phyloP scores from a whole-genome alignment of 805 yeast genomes.

The Zygoascus flipseniorum region DNA sequence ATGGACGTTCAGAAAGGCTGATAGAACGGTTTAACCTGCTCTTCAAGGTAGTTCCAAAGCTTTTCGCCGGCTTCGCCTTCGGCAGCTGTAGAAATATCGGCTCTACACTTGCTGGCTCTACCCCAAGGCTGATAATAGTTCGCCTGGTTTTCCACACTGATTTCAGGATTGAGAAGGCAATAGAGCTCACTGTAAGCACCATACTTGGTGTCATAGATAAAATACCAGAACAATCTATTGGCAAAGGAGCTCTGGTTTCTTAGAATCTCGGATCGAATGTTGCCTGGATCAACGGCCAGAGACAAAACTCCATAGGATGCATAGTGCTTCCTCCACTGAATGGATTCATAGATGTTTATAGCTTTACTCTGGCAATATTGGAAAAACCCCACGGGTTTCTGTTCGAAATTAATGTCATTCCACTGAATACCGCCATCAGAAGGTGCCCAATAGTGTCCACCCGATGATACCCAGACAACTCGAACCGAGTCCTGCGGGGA shows the following conservation, averaged over 20 bases:
- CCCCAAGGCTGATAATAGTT: constrained; percentile 39
- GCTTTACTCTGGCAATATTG: constrained; percentile 40
- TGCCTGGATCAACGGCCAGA: background rate
- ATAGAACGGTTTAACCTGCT: constrained; percentile 8
- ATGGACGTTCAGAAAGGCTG: constrained; percentile 19
- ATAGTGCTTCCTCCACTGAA: constrained; percentile 29
- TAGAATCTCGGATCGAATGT: background rate
- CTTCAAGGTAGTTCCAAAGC: constrained; percentile 32
- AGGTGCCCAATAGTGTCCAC: background rate
- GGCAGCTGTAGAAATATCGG: constrained; percentile 30
- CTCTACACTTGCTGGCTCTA: constrained; percentile 28
- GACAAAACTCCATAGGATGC: constrained; percentile 17
- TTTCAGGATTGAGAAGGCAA: constrained; percentile 35
- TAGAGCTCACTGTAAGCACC: constrained; percentile 41
- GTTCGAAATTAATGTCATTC: constrained; percentile 9
- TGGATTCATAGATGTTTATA: constrained; percentile 30
- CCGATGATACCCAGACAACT: constrained; percentile 34
- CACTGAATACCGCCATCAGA: background rate
- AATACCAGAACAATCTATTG: constrained; percentile 9
- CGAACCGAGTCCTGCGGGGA: constrained; percentile 29
- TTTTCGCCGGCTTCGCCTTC: constrained; percentile 26
- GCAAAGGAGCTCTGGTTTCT: background rate
- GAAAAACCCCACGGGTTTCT: background rate
- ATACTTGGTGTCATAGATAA: constrained; percentile 18
- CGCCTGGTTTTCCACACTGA: constrained; percentile 29